Evolutionary conservation across 2,329 filamentous ascomycete species (phyloP).

Genomic region (Penicillium concentricum): DNA sequence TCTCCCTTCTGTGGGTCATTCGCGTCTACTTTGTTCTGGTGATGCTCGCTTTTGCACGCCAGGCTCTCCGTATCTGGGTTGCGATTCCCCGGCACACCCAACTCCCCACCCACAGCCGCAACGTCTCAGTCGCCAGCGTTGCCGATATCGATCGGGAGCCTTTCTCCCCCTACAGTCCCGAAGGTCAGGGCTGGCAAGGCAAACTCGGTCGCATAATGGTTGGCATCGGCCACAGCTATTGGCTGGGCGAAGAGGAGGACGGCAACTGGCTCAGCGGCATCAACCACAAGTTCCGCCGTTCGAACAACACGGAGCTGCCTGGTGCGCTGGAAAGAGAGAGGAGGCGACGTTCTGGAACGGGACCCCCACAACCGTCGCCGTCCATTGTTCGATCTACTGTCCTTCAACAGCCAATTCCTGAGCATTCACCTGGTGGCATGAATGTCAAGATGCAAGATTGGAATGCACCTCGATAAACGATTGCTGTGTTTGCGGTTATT

Average conservation of each 20-base stretch:
- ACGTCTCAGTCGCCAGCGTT: constrained; percentile 48
- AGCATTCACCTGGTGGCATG: constrained; percentile 25
- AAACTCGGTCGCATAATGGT: constrained; percentile 78
- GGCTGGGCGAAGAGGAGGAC: constrained; percentile 66
- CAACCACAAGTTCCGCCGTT: constrained; percentile 59
- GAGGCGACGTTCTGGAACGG: constrained; percentile 61
- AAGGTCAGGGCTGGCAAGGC: constrained; percentile 76
- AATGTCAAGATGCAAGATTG: constrained; percentile 42
- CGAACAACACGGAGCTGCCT: constrained; percentile 42
- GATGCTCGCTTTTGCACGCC: constrained; percentile 77
- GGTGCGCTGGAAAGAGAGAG: constrained; percentile 57
- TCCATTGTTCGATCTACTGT: constrained; percentile 36
- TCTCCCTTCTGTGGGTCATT: constrained; percentile 70
- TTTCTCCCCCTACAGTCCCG: constrained; percentile 67
- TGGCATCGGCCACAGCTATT: constrained; percentile 70
- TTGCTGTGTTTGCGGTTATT: not conserved
- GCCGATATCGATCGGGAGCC: constrained; percentile 58
- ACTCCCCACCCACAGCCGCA: constrained; percentile 43
- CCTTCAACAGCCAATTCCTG: constrained; percentile 35
- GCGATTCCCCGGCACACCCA: constrained; percentile 42
- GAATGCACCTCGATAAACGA: constrained; percentile 31
- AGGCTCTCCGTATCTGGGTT: constrained; percentile 65
- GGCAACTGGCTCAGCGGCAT: constrained; percentile 67
- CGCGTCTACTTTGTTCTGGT: constrained; percentile 81
- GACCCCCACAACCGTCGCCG: constrained; percentile 47